Conservation (phyloP, 441 rosid species). For the Bocquillonia castaneifolia region DNA sequence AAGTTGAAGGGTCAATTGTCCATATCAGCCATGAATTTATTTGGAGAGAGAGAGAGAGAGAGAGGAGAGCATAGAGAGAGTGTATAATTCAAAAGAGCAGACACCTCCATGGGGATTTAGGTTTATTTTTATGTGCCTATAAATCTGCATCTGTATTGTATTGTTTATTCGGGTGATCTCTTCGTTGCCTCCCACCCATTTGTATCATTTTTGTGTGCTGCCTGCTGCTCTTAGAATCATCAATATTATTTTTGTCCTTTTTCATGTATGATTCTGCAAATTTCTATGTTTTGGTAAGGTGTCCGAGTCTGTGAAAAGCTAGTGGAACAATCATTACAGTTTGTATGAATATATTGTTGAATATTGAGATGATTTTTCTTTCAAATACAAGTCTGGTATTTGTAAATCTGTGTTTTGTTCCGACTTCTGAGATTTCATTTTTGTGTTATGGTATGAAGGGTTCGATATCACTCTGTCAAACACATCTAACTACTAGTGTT, state of each 20-base stretch:
- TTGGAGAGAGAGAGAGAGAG: slow-evolving; percentile 6
- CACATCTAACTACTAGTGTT: no score
- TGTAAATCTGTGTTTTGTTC: neutral
- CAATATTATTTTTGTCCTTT: neutral
- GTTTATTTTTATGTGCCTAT: slow-evolving; percentile 13
- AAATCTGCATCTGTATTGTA: slow-evolving; percentile 20
- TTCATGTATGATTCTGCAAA: slow-evolving; percentile 27
- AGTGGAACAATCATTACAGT: slow-evolving; percentile 15
- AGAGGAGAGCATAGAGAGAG: slow-evolving; percentile 7
- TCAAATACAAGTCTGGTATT: neutral
- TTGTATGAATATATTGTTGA: slow-evolving; percentile 25
- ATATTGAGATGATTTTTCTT: slow-evolving; percentile 21
- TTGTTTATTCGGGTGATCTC: slow-evolving; percentile 18
- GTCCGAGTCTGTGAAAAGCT: slow-evolving; percentile 26
- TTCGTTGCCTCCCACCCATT: slow-evolving; percentile 11
- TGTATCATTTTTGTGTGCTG: slow-evolving; percentile 25
- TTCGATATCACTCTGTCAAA: no score
- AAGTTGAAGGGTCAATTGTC: slow-evolving; percentile 18
- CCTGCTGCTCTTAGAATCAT: neutral
- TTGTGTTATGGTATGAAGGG: no score
- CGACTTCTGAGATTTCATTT: neutral
- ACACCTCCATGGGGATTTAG: slow-evolving; percentile 20
- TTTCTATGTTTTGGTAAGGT: slow-evolving; percentile 27
- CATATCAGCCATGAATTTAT: slow-evolving; percentile 15
- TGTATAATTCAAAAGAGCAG: slow-evolving; percentile 4